phyloP scores from a whole-genome alignment of 805 yeast species.

The Metschnikowia aberdeeniae region DNA sequence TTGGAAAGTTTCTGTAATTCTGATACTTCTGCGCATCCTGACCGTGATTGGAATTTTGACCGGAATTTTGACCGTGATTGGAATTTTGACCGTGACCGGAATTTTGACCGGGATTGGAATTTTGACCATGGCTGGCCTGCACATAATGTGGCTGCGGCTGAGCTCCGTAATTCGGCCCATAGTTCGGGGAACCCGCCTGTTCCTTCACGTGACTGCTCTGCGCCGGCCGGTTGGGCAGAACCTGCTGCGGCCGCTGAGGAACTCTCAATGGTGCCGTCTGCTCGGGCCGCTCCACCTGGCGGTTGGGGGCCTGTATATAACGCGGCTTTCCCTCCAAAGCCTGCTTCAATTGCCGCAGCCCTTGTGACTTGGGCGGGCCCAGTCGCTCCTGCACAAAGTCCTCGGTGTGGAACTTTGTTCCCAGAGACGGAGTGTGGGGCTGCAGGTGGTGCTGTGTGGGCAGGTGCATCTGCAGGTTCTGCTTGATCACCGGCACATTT shows the following conservation, averaged over 20 bases:
- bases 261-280: neutral
- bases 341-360: constrained; percentile 5
- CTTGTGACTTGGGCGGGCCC: constrained; percentile 4
- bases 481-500: constrained; percentile 14
- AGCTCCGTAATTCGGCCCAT: neutral
- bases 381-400: neutral
- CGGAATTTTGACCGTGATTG: too few species aligned
- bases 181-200: neutral
- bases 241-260: neutral
- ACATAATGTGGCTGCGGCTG: neutral
- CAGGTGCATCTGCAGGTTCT: constrained; percentile 13
- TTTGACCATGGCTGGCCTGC: neutral
- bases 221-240: neutral
- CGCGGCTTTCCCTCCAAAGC: constrained; percentile 22
- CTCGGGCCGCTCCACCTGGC: neutral
- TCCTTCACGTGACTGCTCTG: neutral
- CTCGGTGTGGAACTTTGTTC: constrained; percentile 7
- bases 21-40: too few species aligned
- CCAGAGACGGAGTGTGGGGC: constrained; percentile 16
- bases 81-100: too few species aligned
- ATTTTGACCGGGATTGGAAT: too few species aligned
- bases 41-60: too few species aligned
- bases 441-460: constrained; percentile 9
- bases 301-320: constrained; percentile 31
- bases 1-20: too few species aligned